These are phyloP conservation scores for Diaporthe velutina DNA, from an alignment of 2,329 filamentous ascomycete species.

Conservation along the genomic window DNA sequence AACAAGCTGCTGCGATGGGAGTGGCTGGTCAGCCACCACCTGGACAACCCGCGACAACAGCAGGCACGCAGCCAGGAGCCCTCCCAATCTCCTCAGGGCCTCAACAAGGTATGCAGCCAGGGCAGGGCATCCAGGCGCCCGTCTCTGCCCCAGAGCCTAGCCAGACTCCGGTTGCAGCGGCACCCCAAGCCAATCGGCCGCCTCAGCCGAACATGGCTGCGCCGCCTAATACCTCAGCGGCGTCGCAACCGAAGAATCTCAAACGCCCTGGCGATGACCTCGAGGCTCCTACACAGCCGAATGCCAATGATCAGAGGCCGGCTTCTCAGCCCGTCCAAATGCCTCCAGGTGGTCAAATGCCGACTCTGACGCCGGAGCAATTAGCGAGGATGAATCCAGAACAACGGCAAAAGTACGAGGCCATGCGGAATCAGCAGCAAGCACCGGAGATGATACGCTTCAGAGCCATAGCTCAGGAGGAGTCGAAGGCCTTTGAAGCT, in stretches of 20 bases:
- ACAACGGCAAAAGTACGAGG: constrained; percentile 60
- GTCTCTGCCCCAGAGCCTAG: constrained; percentile 44
- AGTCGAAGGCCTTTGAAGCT: constrained; percentile 51
- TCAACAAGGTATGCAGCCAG: constrained; percentile 44
- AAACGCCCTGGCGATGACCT: constrained; percentile 66
- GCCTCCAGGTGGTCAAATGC: constrained; percentile 11
- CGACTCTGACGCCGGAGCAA: constrained; percentile 47
- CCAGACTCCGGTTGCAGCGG: constrained; percentile 42
- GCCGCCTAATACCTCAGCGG: constrained; percentile 54
- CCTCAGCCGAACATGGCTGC: constrained; percentile 52
- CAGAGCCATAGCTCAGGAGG: constrained; percentile 54
- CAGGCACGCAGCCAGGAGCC: constrained; percentile 29
- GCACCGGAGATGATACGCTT: constrained; percentile 47
- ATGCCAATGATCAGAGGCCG: constrained; percentile 47
- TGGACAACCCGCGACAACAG: constrained; percentile 29
- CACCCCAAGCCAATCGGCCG: constrained; percentile 43
- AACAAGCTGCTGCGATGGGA: constrained; percentile 29
- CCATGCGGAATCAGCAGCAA: constrained; percentile 44
- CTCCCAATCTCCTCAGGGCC: not conserved
- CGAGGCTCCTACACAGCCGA: constrained; percentile 48
- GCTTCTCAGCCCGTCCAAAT: constrained; percentile 38
- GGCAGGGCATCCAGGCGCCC: constrained; percentile 42
- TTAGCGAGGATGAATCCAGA: constrained; percentile 59
- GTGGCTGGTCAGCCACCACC: constrained; percentile 17
- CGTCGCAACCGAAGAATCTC: constrained; percentile 57